Percentiles rank a stretch among this genome's conserved stretches.
Evolutionary conservation across 2,329 filamentous ascomycete genomes (phyloP).

Genomic region (Arthrobotrys sinensis): DNA sequence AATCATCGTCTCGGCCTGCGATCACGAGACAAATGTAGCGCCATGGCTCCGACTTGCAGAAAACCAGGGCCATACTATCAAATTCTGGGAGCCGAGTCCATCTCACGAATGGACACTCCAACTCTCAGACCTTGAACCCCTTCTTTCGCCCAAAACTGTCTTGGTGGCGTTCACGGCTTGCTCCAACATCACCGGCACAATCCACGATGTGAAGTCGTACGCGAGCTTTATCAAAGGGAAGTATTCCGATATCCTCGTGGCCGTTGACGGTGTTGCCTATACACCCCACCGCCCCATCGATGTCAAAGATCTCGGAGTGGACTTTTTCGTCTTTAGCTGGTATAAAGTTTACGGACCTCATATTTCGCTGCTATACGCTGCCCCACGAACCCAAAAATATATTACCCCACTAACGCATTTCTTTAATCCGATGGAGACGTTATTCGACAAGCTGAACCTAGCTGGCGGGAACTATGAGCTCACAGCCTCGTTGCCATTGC

Average conservation of each 20-base stretch:
- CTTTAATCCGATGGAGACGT: slow-evolving; percentile 67
- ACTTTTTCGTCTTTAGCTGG: slow-evolving; percentile 85
- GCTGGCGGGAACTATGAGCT: slow-evolving; percentile 81
- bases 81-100: slow-evolving; percentile 77
- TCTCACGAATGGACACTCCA: slow-evolving; percentile 65
- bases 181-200: slow-evolving; percentile 81
- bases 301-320: slow-evolving; percentile 77
- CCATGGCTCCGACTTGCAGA: slow-evolving; percentile 80
- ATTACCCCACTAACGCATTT: slow-evolving; percentile 71
- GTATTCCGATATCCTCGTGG: slow-evolving; percentile 74
- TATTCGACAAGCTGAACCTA: slow-evolving; percentile 77
- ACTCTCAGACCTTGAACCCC: slow-evolving; percentile 69
- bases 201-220: slow-evolving; percentile 76
- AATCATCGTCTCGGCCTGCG: slow-evolving; percentile 79
- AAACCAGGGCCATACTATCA: slow-evolving; percentile 75
- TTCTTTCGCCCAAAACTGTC: slow-evolving; percentile 77
- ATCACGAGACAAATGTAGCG: slow-evolving; percentile 84
- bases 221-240: slow-evolving; percentile 71
- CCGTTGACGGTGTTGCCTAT: slow-evolving; percentile 82
- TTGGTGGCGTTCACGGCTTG: slow-evolving; percentile 82
- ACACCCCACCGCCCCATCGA: slow-evolving; percentile 81
- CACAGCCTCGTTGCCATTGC: slow-evolving; percentile 74
- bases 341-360: slow-evolving; percentile 88
- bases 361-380: slow-evolving; percentile 79
- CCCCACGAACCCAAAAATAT: slow-evolving; percentile 70